A percentile compares a stretch with the other conserved stretches of the same genome.
These are phyloP conservation scores for Pestalotiopsis sp. DNA, from an alignment of 2,329 filamentous ascomycete species.

Conservation along the genomic window DNA sequence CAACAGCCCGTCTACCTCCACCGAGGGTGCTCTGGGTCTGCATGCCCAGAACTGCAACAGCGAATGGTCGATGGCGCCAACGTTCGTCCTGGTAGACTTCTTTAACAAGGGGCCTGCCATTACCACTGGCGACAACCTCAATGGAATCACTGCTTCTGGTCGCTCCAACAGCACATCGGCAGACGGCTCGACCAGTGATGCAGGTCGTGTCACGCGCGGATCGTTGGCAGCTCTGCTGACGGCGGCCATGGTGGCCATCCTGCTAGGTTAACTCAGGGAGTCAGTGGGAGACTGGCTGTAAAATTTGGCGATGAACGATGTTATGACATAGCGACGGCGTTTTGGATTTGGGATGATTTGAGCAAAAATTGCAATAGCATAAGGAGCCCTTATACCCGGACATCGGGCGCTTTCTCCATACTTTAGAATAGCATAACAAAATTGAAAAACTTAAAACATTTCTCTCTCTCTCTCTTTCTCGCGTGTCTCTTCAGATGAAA, in stretches of 20 bases:
- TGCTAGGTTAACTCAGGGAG: constrained; percentile 30
- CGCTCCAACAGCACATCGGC: constrained; percentile 18
- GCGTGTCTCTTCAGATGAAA: background rate
- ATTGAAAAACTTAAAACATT: no score
- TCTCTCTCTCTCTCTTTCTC: no score
- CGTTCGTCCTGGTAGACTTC: constrained; percentile 79
- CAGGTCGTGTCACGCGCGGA: constrained; percentile 16
- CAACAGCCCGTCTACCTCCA: constrained; percentile 62
- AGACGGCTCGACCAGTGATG: constrained; percentile 20
- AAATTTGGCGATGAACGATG: no score
- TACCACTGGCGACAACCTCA: constrained; percentile 69
- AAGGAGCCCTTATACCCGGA: background rate
- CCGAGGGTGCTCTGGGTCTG: constrained; percentile 55
- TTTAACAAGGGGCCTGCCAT: constrained; percentile 75
- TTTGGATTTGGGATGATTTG: no score
- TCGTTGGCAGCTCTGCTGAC: constrained; percentile 43
- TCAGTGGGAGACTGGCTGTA: background rate
- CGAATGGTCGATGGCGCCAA: constrained; percentile 66
- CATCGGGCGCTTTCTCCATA: no score
- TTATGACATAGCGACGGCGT: constrained; percentile 33
- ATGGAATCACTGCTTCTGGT: constrained; percentile 50
- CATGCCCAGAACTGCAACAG: constrained; percentile 57
- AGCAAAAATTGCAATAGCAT: background rate
- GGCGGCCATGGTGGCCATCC: constrained; percentile 44
- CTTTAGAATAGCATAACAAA: no score